Conservation (phyloP, 495 filamentous ascomycete genomes). For the Penicillium ucsense region DNA sequence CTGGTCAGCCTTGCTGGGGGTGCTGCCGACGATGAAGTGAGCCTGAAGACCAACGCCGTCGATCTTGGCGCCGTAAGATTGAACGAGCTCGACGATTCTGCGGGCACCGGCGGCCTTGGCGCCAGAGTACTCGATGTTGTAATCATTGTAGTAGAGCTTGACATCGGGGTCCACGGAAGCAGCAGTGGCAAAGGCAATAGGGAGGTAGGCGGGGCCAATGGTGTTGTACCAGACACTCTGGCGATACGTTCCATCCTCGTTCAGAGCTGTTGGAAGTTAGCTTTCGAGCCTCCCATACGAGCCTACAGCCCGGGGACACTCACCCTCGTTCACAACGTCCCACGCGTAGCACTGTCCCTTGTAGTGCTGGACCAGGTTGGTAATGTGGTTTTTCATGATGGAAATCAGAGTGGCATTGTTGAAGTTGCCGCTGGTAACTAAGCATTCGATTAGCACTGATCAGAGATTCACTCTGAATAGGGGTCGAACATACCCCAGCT, state of each 20-base stretch:
- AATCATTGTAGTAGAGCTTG: conserved; percentile 61
- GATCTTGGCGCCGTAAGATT: conserved; percentile 44
- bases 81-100: conserved; percentile 43
- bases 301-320: neutral
- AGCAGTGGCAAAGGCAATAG: conserved; percentile 39
- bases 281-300: neutral
- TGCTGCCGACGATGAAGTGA: conserved; percentile 49
- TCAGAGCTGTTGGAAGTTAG: conserved; percentile 16
- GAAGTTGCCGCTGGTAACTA: conserved; percentile 45
- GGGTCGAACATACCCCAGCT: conserved; percentile 34
- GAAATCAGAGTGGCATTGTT: conserved; percentile 40
- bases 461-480: neutral
- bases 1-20: conserved; percentile 37
- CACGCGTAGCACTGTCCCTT: conserved; percentile 43
- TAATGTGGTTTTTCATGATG: conserved; percentile 35
- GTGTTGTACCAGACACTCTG: conserved; percentile 30
- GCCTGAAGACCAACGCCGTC: conserved; percentile 57
- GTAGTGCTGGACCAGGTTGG: conserved; percentile 41
- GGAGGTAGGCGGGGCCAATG: conserved; percentile 36
- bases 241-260: conserved; percentile 39
- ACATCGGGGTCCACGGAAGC: conserved; percentile 35
- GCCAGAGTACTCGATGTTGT: conserved; percentile 51
- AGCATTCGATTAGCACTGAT: conserved; percentile 2
- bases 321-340: conserved; percentile 37
- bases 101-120: conserved; percentile 37